phyloP scores from a whole-genome alignment of 1,284 basidiomycete species.

The Dichomitus squalens region DNA sequence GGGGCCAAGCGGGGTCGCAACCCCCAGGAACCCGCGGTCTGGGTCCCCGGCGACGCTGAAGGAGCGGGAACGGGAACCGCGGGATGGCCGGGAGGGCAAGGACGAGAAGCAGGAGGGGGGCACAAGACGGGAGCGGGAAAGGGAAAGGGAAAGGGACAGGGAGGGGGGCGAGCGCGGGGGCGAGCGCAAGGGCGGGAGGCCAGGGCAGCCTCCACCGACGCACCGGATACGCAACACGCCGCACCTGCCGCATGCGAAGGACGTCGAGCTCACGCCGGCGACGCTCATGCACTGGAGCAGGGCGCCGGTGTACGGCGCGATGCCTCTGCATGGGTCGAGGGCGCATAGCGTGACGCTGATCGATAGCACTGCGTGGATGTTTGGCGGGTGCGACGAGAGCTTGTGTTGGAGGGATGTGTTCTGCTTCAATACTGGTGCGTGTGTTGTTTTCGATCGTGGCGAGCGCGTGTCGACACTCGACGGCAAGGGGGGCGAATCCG shows the following conservation, averaged over 20 bases:
- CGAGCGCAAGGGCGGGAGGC: conserved; percentile 12
- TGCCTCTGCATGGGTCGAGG: conserved; percentile 77
- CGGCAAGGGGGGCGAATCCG: background rate
- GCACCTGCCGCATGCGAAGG: conserved; percentile 57
- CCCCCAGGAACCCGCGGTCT: conserved; percentile 19
- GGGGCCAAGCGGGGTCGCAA: conserved; percentile 10
- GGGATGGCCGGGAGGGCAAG: conserved; percentile 13
- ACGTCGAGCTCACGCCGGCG: conserved; percentile 54
- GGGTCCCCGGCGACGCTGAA: conserved; percentile 26
- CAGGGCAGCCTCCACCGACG: conserved; percentile 8
- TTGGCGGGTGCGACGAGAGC: conserved; percentile 87
- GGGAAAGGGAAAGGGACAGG: conserved; percentile 13
- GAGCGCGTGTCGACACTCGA: too few species aligned
- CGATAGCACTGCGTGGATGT: conserved; percentile 82
- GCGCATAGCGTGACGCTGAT: conserved; percentile 87
- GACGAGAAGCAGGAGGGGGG: conserved; percentile 16
- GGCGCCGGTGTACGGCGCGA: conserved; percentile 76
- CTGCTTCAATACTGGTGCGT: conserved; percentile 82
- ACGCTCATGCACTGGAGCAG: conserved; percentile 86
- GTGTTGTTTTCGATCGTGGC: background rate
- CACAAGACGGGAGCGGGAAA: conserved; percentile 13
- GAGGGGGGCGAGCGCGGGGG: conserved; percentile 1
- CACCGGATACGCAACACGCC: conserved; percentile 36
- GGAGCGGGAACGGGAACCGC: conserved; percentile 22
- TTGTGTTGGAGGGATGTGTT: conserved; percentile 80